Evolutionary conservation across 1,284 basidiomycete genomes (phyloP).

Genomic region (Caloboletus firmus): DNA sequence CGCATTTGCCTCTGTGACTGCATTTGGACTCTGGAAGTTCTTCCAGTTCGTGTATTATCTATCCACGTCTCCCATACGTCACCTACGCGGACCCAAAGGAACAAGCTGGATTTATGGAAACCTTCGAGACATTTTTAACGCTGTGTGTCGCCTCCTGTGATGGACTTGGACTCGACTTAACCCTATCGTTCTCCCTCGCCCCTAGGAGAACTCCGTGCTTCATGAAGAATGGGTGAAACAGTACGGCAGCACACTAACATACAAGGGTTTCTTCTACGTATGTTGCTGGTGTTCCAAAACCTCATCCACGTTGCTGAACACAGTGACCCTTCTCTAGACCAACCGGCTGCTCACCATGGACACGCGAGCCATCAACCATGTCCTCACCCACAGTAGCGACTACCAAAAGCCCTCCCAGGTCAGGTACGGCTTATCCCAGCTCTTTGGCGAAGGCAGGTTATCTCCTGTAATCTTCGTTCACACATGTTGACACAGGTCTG

Average conservation of each 20-base stretch:
- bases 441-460: slow-evolving; percentile 34
- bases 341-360: slow-evolving; percentile 36
- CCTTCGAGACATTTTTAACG: slow-evolving; percentile 43
- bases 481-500: not conserved
- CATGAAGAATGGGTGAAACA: slow-evolving; percentile 54
- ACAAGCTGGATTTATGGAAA: slow-evolving; percentile 56
- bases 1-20: slow-evolving; percentile 13
- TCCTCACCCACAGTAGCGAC: slow-evolving; percentile 39
- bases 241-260: slow-evolving; percentile 54
- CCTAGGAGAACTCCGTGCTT: slow-evolving; percentile 37
- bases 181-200: not conserved
- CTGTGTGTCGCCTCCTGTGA: slow-evolving; percentile 34
- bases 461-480: not conserved
- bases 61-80: slow-evolving; percentile 43
- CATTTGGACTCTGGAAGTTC: slow-evolving; percentile 37
- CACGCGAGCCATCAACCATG: slow-evolving; percentile 38
- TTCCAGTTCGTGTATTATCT: slow-evolving; percentile 19
- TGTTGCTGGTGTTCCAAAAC: slow-evolving; percentile 9
- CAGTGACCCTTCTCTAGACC: not conserved
- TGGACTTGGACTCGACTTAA: not conserved
- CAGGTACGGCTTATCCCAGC: slow-evolving; percentile 20
- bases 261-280: slow-evolving; percentile 49
- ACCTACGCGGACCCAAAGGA: slow-evolving; percentile 52
- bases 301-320: not conserved
- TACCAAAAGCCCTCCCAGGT: slow-evolving; percentile 37